Evolutionary conservation across 306 rosid species (phyloP).

Genomic region (Castanospermum australe): DNA sequence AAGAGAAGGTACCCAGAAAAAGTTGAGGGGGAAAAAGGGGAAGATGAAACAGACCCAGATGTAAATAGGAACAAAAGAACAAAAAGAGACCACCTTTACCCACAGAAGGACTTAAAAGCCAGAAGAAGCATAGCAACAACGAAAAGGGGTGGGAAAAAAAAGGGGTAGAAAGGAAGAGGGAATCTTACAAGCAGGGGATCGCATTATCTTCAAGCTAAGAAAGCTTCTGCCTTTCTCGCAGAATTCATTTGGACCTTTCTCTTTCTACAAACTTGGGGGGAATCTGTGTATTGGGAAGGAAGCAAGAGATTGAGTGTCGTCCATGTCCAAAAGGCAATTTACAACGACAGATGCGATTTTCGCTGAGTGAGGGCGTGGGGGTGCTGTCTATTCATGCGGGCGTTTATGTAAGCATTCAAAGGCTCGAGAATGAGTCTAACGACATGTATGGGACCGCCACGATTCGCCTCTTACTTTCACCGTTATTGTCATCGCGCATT

Average conservation of each 20-base stretch:
- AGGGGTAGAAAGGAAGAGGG: constrained; percentile 24
- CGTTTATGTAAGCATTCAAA: background rate
- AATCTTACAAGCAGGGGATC: constrained; percentile 72
- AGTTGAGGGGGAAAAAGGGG: constrained; percentile 2
- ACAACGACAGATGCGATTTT: constrained; percentile 39
- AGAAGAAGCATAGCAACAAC: constrained; percentile 20
- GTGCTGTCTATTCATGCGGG: constrained; percentile 15
- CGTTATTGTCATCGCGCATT: background rate
- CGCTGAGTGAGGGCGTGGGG: background rate
- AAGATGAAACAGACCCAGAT: constrained; percentile 32
- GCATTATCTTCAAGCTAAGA: constrained; percentile 66
- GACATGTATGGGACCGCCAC: constrained; percentile 15
- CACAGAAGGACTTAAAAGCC: constrained; percentile 19
- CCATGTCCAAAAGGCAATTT: constrained; percentile 28
- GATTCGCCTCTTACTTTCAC: constrained; percentile 5
- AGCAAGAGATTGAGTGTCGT: constrained; percentile 73
- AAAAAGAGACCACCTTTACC: constrained; percentile 51
- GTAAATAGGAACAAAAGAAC: constrained; percentile 23
- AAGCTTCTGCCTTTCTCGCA: constrained; percentile 22
- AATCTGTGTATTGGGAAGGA: constrained; percentile 51
- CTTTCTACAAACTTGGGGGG: background rate
- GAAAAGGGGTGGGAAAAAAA: constrained; percentile 1
- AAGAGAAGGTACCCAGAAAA: constrained; percentile 39
- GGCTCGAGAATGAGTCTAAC: constrained; percentile 15
- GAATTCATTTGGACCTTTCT: background rate